Evolutionary conservation across 2,329 filamentous ascomycete species (phyloP).

Genomic region (Aphanoascus verrucosus): DNA sequence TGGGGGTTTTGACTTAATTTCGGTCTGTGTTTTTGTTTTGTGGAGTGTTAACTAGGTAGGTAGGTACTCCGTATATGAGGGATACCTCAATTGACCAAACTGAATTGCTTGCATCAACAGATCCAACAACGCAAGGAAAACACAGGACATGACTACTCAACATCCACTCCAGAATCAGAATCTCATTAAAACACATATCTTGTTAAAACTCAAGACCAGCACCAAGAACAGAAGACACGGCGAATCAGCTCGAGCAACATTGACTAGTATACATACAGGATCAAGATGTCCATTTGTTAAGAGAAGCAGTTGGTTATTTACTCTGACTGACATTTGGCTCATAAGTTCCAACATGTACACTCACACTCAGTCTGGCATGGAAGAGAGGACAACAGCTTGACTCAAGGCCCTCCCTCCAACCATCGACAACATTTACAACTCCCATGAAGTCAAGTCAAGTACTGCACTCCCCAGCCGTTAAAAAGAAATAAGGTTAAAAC

Average conservation of each 20-base stretch:
- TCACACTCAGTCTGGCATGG: neutral
- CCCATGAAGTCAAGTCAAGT: neutral
- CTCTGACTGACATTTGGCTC: slow-evolving; percentile 3
- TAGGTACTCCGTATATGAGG: too few species aligned
- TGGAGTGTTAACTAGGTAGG: too few species aligned
- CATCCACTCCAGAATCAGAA: too few species aligned
- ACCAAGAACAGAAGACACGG: too few species aligned
- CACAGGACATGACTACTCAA: too few species aligned
- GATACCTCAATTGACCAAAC: too few species aligned
- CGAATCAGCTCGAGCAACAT: neutral
- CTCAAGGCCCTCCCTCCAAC: neutral
- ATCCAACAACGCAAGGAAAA: too few species aligned
- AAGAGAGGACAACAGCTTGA: neutral
- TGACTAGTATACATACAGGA: neutral
- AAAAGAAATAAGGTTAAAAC: neutral
- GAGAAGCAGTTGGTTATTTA: slow-evolving; percentile 5
- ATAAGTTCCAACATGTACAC: slow-evolving; percentile 3
- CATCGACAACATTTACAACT: slow-evolving; percentile 7
- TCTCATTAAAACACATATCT: too few species aligned
- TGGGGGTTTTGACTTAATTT: too few species aligned
- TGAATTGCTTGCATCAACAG: too few species aligned
- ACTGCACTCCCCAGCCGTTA: neutral
- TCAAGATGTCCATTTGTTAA: neutral
- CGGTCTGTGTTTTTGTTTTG: too few species aligned
- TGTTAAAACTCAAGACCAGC: too few species aligned